phyloP scores from a whole-genome alignment of 306 rosid genomes.

The Pachyrhizus erosus region DNA sequence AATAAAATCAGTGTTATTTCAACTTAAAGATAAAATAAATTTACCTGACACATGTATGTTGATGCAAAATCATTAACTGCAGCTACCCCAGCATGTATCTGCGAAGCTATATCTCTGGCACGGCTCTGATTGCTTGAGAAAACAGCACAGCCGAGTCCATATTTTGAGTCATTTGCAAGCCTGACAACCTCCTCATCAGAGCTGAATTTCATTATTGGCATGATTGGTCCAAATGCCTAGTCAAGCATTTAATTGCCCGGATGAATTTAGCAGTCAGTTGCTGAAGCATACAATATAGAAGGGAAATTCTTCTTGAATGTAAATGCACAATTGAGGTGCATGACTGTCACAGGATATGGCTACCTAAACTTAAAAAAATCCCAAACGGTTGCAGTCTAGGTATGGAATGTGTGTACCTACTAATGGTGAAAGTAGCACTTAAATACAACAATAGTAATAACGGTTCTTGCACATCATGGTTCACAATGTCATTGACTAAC shows the following conservation, averaged over 20 bases:
- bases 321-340: slow-evolving; percentile 10
- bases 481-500: background rate
- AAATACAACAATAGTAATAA: background rate
- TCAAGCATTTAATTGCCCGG: slow-evolving; percentile 35
- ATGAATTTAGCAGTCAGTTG: slow-evolving; percentile 30
- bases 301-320: background rate
- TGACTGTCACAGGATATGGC: background rate
- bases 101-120: slow-evolving; percentile 77
- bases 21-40: background rate
- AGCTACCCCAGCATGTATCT: slow-evolving; percentile 81
- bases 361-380: slow-evolving; percentile 30
- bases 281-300: slow-evolving; percentile 1
- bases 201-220: slow-evolving; percentile 90
- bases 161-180: slow-evolving; percentile 89
- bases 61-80: slow-evolving; percentile 86
- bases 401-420: background rate
- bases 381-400: background rate
- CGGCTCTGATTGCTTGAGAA: slow-evolving; percentile 81
- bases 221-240: slow-evolving; percentile 91
- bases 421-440: background rate
- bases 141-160: slow-evolving; percentile 92
- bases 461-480: background rate
- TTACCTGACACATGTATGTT: slow-evolving; percentile 90
- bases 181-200: slow-evolving; percentile 80
- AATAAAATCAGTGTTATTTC: too few species aligned